A percentile compares a stretch with the other conserved stretches of the same genome.
phyloP scores from a whole-genome alignment of 805 yeast species.

The Teunomyces aglyptinius region DNA sequence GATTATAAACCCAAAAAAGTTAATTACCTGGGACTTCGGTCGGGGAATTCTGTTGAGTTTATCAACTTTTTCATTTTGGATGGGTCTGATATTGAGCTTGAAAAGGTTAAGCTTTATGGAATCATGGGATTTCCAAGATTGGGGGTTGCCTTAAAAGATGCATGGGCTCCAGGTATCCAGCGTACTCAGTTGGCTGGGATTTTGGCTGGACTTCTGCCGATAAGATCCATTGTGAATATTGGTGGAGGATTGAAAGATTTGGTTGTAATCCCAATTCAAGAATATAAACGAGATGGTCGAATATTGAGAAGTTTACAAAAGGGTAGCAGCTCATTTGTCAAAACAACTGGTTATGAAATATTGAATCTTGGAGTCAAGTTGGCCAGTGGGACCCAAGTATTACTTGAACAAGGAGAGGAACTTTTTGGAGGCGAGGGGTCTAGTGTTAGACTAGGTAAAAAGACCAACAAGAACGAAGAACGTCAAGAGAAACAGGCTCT shows the following conservation, averaged over 20 bases:
- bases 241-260: slow-evolving; percentile 77
- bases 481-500: background rate
- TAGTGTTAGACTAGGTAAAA: slow-evolving; percentile 34
- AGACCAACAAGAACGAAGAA: background rate
- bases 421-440: slow-evolving; percentile 74
- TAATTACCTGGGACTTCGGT: slow-evolving; percentile 78
- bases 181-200: slow-evolving; percentile 79
- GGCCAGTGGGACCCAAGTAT: slow-evolving; percentile 83
- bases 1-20: slow-evolving; percentile 92
- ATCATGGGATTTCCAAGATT: slow-evolving; percentile 69
- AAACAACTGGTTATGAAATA: slow-evolving; percentile 75
- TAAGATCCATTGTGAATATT: slow-evolving; percentile 70
- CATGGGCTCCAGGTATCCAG: slow-evolving; percentile 87
- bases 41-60: slow-evolving; percentile 84
- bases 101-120: slow-evolving; percentile 67
- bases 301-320: slow-evolving; percentile 67
- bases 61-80: slow-evolving; percentile 87
- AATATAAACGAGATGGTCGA: slow-evolving; percentile 71
- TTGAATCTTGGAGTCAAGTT: slow-evolving; percentile 79
- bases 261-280: slow-evolving; percentile 69
- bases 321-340: slow-evolving; percentile 72
- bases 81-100: slow-evolving; percentile 71
- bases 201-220: slow-evolving; percentile 79
- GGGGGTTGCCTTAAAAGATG: slow-evolving; percentile 52
- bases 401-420: slow-evolving; percentile 78